Base-by-base conservation (phyloP, 23 red algal species). In the Gracilaria gracilis region DNA sequence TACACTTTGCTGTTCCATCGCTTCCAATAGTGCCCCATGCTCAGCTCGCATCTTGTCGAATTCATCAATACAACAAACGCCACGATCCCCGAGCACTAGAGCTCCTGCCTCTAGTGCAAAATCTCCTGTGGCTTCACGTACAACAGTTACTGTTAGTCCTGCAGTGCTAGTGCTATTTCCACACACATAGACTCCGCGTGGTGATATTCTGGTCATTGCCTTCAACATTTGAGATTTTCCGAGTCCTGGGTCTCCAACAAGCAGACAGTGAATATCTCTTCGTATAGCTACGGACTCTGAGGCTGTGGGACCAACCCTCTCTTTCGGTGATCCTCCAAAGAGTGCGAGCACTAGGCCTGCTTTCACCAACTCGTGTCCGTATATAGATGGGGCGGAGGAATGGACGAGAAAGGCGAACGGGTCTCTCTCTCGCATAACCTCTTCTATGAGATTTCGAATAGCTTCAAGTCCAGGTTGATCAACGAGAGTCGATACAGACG, bases 161-260 rank as follows among this genome's bases (percentile, higher is more conserved):
- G 94, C 94, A 29, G 93, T 96, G 33, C 90, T 95, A n/a, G 88
- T 88, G 31, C 91, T 96, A 82, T 99, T 99, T 48, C 97, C 97
- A 65, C 91, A 99, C 19, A 99, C 93, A 62, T 96, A 99, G 4
- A 99, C 95, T 28, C 93, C 94, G 53, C 97, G 82, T 37, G 97
- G 97, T 29, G 94, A 80, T 57, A 99, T 80, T 58, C 82, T 86
- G n/a, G 88, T 79, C 25, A 92, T 72, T 19, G 97, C 83, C 34
- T 93, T 89, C 28, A 99, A 87, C 97, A 99, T 96, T 74, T 99
- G 97, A 50, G 97, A 99, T 80, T 99, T 99, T 39, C 97, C 97
- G 24, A 99, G 62, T 15, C 97, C 97, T 3, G 97, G 97, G 57
- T 99, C 97, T 27, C 97, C 97, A 3, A 99, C 97, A 37, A 99